These are phyloP conservation scores for Penicillium sp. DNA, from an alignment of 2,329 filamentous ascomycete species.

Conservation along the genomic window DNA sequence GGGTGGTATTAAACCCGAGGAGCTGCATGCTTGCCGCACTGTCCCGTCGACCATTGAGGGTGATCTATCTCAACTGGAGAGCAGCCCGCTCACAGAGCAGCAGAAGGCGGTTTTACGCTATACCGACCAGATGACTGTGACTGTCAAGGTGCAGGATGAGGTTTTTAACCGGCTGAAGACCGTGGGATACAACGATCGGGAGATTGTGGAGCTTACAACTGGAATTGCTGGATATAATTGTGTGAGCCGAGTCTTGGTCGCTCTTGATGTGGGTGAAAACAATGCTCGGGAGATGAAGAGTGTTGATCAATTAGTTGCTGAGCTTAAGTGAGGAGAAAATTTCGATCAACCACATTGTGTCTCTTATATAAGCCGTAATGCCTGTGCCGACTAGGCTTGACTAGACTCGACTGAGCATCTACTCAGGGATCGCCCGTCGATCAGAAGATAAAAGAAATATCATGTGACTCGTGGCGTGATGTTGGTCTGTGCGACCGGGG, in stretches of 20 bases:
- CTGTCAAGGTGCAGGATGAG: conserved; percentile 66
- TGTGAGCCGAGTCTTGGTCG: conserved; percentile 81
- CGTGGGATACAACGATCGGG: conserved; percentile 65
- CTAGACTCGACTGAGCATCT: neutral
- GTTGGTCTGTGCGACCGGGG: neutral
- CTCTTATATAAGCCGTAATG: neutral
- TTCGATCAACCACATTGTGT: neutral
- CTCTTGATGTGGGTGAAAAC: conserved; percentile 64
- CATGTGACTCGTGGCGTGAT: neutral
- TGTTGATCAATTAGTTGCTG: conserved; percentile 40
- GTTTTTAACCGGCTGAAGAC: conserved; percentile 63
- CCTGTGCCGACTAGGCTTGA: no score
- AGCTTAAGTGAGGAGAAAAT: conserved; percentile 8
- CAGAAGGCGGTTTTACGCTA: conserved; percentile 72
- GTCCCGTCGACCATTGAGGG: conserved; percentile 51
- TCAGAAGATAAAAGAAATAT: neutral
- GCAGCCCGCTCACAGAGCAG: conserved; percentile 52
- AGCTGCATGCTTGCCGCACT: conserved; percentile 54
- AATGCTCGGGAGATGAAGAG: conserved; percentile 61
- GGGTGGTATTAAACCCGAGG: conserved; percentile 34
- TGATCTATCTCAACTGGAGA: conserved; percentile 31
- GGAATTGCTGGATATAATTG: conserved; percentile 89
- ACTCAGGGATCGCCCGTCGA: neutral
- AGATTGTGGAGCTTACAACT: conserved; percentile 80
- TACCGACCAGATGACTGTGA: conserved; percentile 79